Percentiles rank a stretch among this genome's conserved stretches.
phyloP scores from a whole-genome alignment of 2,329 filamentous ascomycete genomes.

The Phyllosticta paracitricarpa region DNA sequence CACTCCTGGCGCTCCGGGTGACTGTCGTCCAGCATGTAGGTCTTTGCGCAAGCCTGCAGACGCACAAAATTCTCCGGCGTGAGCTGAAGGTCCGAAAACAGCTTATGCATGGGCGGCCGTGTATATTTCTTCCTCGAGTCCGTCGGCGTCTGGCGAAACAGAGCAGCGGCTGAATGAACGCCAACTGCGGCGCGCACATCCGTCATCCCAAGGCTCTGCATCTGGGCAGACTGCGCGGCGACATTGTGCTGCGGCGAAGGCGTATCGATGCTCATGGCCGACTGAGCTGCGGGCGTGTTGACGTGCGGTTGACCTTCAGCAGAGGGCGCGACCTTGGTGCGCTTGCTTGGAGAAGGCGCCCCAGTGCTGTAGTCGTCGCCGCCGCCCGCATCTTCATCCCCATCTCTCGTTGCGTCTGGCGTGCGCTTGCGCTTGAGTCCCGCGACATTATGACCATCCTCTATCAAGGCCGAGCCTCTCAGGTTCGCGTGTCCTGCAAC shows the following conservation, averaged over 20 bases:
- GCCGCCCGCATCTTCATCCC: not conserved
- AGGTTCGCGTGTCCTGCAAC: conserved; percentile 1
- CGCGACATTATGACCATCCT: not conserved
- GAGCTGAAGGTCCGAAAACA: conserved; percentile 46
- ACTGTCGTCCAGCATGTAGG: conserved; percentile 46
- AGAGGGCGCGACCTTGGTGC: conserved; percentile 11
- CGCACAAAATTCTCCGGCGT: conserved; percentile 47
- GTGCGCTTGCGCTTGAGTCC: conserved; percentile 8
- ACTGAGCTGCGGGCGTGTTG: not conserved
- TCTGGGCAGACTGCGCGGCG: not conserved
- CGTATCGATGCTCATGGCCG: conserved; percentile 4
- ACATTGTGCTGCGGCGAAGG: not conserved
- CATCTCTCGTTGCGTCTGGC: not conserved
- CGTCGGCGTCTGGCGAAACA: conserved; percentile 36
- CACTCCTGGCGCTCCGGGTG: conserved; percentile 47
- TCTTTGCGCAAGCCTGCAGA: conserved; percentile 45
- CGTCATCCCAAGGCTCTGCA: conserved; percentile 13
- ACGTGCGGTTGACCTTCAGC: not conserved
- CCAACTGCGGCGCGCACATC: conserved; percentile 38
- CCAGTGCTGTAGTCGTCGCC: not conserved
- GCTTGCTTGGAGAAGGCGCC: conserved; percentile 11
- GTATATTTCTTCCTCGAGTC: conserved; percentile 48
- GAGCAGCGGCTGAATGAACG: conserved; percentile 42
- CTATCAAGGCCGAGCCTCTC: conserved; percentile 5
- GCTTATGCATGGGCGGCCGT: conserved; percentile 47